Evolutionary conservation across 2,329 filamentous ascomycete species (phyloP), one percentile per base, ranked within the genome.

Genomic region (Stemphylium vesicarium): DNA sequence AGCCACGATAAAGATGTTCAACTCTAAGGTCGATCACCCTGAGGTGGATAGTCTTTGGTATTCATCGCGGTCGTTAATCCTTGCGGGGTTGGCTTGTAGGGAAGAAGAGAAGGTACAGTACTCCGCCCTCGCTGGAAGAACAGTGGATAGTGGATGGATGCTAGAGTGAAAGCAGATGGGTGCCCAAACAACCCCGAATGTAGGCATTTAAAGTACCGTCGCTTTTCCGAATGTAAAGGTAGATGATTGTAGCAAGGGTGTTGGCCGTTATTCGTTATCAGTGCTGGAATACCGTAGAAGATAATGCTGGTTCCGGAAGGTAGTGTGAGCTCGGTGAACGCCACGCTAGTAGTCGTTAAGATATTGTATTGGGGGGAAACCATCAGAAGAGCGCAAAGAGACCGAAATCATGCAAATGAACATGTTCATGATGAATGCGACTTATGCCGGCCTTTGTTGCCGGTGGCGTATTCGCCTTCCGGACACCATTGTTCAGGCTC

Each of bases 401-500:
- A 41, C 54, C 49, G 52, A 57, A 56, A 52, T 41, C 58, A 46
- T 47, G 51, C 46, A 57, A 52, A 29, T 31, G 58, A 60, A 61
- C 48, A 36, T 45, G 53, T 33, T 64, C 66, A 74, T 48, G 70
- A 70, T 10, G 70, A 73, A 35, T 69, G 63, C 7, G 72, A 75
- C 57, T 76, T 76, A 64, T 76, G 70, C 47, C 73, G 71, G 29
- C 69, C 68, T 57, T 73, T 73, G 38, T 71, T 70, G 33, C 66
- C 66, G 13, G 71, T 76, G 29, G 75, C 68, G 55, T 80, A 81
- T 45, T 81, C 80, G 49, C 75, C 70, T 16, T 80, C 79, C 3
- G 81, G 81, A 57, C 73, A 75, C 80, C 81, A 82, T 55, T 82
- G 78, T 59, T 82, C 80, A 5, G 81, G 81, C 53, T 82, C 79